Evolutionary conservation across 441 rosid genomes (phyloP).

Genomic region (Pelargonium fulgidum): DNA sequence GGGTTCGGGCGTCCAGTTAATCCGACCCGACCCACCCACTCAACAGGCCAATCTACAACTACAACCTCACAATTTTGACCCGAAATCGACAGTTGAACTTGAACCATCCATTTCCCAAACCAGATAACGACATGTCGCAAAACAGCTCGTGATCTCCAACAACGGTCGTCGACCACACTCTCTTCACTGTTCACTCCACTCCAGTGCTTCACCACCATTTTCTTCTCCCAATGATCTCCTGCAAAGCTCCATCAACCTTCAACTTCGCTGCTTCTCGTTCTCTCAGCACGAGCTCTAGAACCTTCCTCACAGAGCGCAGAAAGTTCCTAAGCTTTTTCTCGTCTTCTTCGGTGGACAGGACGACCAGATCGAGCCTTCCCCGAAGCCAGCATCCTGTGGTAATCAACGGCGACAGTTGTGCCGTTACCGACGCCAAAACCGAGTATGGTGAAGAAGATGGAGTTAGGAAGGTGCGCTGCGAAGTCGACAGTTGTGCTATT

Average conservation of each 20-base stretch:
- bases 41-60: no score
- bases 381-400: background rate
- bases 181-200: background rate
- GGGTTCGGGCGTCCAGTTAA: no score
- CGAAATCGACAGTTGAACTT: background rate
- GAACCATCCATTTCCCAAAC: conserved; percentile 1
- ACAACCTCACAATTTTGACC: no score
- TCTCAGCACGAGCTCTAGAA: background rate
- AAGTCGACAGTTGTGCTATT: conserved; percentile 36
- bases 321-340: background rate
- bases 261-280: conserved; percentile 2
- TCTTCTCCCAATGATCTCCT: conserved; percentile 26
- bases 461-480: conserved; percentile 51
- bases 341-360: background rate
- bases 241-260: conserved; percentile 26
- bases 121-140: background rate
- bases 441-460: conserved; percentile 30
- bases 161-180: conserved; percentile 1
- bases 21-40: no score
- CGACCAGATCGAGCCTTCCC: conserved; percentile 1
- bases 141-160: background rate
- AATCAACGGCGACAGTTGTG: background rate
- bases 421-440: no score
- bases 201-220: background rate
- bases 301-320: background rate